Evolutionary conservation across 2,329 filamentous ascomycete species (phyloP), one percentile per base, ranked within the genome.

Genomic region (Claviceps purpurea): DNA sequence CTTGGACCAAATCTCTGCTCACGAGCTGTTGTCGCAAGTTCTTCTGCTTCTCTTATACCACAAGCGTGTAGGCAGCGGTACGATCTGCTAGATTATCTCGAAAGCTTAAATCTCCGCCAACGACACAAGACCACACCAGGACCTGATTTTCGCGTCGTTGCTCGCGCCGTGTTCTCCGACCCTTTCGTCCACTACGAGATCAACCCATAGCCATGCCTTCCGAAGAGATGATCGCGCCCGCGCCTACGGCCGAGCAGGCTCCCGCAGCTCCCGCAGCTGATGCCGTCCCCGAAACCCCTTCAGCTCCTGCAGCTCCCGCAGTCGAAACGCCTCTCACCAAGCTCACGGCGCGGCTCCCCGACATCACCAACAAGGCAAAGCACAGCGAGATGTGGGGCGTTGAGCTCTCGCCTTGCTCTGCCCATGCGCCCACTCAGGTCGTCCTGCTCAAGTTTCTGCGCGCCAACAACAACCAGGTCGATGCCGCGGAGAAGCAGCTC

Each of bases 401-500:
- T 51, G 72, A 77, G 37, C 79, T 96, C 45, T 68, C 68, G 10
- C 22, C 39, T 11, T 68, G 70, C 14, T 68, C 70, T 20, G 66
- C 70, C 42, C 76, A 89, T 60, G 75, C 90, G 50, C 87, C 87
- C 51, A 89, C 86, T 47, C 84, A 86, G 64, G 83, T 95, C 60
- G 79, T 96, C 50, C 75, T 96, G 48, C 89, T 95, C 65, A 97
- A 96, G 73, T 96, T 90, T 71, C 79, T 97, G 52, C 87, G 90
- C 59, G 91, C 90, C 65, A 96, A 96, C 66, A 81, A 83, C 56
- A 83, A 84, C 56, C 82, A 94, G 62, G 65, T 88, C 6, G 73
- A 74, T 50, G 83, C 83, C 64, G 87, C 90, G 16, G 82, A 84
- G 64, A 79, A 84, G 52, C 90, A 96, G 71, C 79, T 97, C 45